Evolutionary conservation across 1,139 yeast species (phyloP).

Genomic region (Kodamaea sp.): DNA sequence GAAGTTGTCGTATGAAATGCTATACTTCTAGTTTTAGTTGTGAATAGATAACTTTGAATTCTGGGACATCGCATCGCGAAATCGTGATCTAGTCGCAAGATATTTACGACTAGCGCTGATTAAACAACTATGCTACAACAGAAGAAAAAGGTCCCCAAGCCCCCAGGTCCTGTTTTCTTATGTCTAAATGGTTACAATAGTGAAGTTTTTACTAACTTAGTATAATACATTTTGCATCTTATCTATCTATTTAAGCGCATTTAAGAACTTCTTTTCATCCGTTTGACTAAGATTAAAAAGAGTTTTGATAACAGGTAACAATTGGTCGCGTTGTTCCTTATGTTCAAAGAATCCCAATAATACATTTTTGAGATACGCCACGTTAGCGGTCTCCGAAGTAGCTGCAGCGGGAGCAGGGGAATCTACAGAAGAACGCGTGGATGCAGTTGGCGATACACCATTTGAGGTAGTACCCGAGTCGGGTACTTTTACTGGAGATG

Average conservation of each 20-base stretch:
- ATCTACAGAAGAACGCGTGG: conserved; percentile 1
- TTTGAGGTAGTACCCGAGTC: not conserved
- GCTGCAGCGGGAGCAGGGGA: conserved; percentile 8
- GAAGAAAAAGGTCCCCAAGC: no score
- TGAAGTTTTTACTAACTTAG: not conserved
- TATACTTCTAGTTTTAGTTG: no score
- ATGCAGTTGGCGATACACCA: not conserved
- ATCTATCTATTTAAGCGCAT: conserved; percentile 57
- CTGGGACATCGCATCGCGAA: no score
- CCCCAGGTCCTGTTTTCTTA: not conserved
- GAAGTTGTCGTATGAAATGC: no score
- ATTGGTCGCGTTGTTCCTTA: conserved; percentile 81
- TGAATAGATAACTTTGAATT: no score
- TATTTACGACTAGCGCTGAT: no score
- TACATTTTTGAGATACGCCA: conserved; percentile 85
- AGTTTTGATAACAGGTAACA: conserved; percentile 82
- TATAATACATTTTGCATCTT: no score
- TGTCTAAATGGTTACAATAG: not conserved
- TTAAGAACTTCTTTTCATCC: conserved; percentile 71
- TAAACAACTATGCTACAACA: no score
- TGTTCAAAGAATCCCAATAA: conserved; percentile 87
- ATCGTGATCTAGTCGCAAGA: no score
- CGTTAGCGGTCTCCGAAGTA: conserved; percentile 30
- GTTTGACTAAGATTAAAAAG: conserved; percentile 64
- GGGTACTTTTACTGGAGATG: not conserved